Percentiles rank a stretch among this genome's conserved stretches.
phyloP scores from a whole-genome alignment of 1,284 basidiomycete species.

The Sphaerobolus stellatus region DNA sequence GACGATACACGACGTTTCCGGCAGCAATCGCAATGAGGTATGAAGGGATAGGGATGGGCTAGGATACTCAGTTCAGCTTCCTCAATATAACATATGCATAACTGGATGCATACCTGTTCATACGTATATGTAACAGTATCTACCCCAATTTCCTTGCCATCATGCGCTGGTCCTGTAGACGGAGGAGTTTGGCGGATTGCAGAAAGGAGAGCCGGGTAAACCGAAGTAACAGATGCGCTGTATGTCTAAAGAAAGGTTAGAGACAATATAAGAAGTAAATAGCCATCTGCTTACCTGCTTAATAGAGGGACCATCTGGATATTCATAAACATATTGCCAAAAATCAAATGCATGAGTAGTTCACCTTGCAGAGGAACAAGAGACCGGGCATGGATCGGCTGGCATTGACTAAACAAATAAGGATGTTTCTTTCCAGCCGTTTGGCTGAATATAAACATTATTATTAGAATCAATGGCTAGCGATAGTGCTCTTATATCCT shows the following conservation, averaged over 20 bases:
- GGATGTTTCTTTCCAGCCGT: constrained; percentile 86
- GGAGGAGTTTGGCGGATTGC: constrained; percentile 78
- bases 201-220: constrained; percentile 82
- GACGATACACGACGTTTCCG: constrained; percentile 76
- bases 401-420: constrained; percentile 93
- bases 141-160: constrained; percentile 67
- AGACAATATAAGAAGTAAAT: constrained; percentile 21
- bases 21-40: constrained; percentile 87
- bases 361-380: constrained; percentile 79
- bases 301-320: constrained; percentile 64
- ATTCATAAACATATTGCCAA: background rate
- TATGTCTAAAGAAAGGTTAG: constrained; percentile 55
- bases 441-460: constrained; percentile 54
- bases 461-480: constrained; percentile 1
- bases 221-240: constrained; percentile 69
- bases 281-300: constrained; percentile 57
- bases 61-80: background rate
- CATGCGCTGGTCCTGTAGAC: constrained; percentile 61
- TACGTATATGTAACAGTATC: constrained; percentile 68
- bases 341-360: constrained; percentile 10
- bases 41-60: constrained; percentile 83
- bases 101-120: constrained; percentile 53
- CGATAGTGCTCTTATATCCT: constrained; percentile 29
- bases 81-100: background rate
- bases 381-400: constrained; percentile 86